These are phyloP conservation scores for Amphichorda felina DNA, from an alignment of 2,329 filamentous ascomycete genomes.

Conservation along the genomic window DNA sequence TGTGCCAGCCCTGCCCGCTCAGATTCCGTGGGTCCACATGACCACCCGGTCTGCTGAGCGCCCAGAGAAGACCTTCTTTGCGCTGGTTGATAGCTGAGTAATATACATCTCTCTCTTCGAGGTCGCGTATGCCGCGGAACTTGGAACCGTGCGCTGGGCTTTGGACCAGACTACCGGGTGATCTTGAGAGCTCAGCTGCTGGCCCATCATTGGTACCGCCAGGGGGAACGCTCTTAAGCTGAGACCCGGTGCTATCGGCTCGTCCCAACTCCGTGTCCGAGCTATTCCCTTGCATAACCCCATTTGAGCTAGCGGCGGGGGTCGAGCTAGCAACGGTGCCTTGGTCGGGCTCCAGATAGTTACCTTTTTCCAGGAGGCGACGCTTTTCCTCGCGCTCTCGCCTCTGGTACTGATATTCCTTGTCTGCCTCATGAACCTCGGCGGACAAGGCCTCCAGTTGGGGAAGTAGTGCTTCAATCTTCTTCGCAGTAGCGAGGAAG, in stretches of 20 bases:
- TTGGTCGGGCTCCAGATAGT: slow-evolving; percentile 57
- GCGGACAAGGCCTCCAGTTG: slow-evolving; percentile 79
- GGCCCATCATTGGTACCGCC: slow-evolving; percentile 18
- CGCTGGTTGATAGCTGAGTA: slow-evolving; percentile 47
- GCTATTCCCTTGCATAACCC: slow-evolving; percentile 28
- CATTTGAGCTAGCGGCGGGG: slow-evolving; percentile 25
- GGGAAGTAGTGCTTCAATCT: slow-evolving; percentile 74
- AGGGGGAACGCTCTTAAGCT: slow-evolving; percentile 41
- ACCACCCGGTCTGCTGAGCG: slow-evolving; percentile 80
- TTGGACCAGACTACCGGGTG: slow-evolving; percentile 40
- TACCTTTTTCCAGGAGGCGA: slow-evolving; percentile 76
- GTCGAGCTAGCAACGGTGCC: slow-evolving; percentile 26
- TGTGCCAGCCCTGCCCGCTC: slow-evolving; percentile 98
- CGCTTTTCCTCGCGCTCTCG: slow-evolving; percentile 95
- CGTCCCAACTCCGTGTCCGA: slow-evolving; percentile 61
- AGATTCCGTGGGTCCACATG: slow-evolving; percentile 92
- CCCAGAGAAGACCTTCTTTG: slow-evolving; percentile 93
- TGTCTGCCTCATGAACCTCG: slow-evolving; percentile 88
- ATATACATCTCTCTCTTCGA: slow-evolving; percentile 69
- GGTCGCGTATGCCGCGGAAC: slow-evolving; percentile 86
- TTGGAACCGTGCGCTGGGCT: slow-evolving; percentile 44
- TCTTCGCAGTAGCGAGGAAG: slow-evolving; percentile 75
- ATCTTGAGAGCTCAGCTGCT: slow-evolving; percentile 37
- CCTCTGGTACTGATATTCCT: slow-evolving; percentile 90
- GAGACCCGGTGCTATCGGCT: slow-evolving; percentile 63